Base-by-base conservation (phyloP, 2,329 filamentous ascomycete species). In the Amauroascus verrucosus region DNA sequence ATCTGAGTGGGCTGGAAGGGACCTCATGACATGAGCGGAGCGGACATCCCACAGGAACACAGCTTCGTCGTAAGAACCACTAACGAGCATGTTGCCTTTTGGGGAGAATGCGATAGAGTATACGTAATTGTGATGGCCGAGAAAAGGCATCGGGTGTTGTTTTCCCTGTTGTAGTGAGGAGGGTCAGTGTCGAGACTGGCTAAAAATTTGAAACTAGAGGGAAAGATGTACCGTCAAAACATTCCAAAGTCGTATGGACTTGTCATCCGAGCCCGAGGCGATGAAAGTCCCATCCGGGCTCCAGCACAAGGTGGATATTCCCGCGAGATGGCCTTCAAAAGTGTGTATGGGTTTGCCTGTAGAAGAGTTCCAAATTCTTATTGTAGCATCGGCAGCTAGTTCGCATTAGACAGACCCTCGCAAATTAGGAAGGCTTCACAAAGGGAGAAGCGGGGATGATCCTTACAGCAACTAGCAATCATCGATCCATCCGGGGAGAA, bases 21-120 rank as follows among this genome's bases (percentile, higher is more conserved):
- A 90, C 52, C 89, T 81, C 89, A 98, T 95, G 32, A 93, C 76
- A 20, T 85, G 77, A 0, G 88, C 90, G 0, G 88, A 88, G 13
- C 93, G 80, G 13, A 97, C 87, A 68, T 98, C 93, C 93, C 93
- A 98, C 4, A 98, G 72, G 59, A 95, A 96, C 0, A 98, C 88
- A 3, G 93, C 93, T 73, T 98, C 93, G 61, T 98, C 93, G 70
- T 96, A 97, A 59, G 87, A 94, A 11, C 93, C 93, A 60, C 87
- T 94, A 14, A 90, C 93, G 32, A 98, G 79, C 65, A 97, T 95
- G 65, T 98, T 98, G 22, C 93, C 93, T 68, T 96, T 97, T 1
- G 93, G 93, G n/a, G 88, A 91, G 69, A 97, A 97, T 5, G 90
- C 89, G 32, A 98, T 76, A 48, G 85, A 88, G 70, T 95, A 95